Conservation (phyloP, 2,329 filamentous ascomycete genomes). For the Venturia pyrina region DNA sequence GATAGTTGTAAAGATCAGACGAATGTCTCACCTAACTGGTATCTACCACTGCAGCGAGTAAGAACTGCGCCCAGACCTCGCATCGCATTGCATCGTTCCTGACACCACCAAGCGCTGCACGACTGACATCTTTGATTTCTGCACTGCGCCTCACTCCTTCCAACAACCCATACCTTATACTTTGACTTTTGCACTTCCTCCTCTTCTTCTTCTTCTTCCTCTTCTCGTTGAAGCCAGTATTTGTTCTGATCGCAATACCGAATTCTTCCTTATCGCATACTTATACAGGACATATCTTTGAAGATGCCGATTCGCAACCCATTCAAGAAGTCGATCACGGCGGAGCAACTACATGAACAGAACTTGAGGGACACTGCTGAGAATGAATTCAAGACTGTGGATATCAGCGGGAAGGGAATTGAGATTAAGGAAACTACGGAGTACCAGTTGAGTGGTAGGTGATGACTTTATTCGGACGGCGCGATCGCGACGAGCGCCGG, state of each 20-base stretch:
- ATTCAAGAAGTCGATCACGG: conserved; percentile 7
- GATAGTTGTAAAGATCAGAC: not conserved
- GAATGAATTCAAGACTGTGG: conserved; percentile 23
- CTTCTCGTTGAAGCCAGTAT: not conserved
- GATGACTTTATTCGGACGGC: not conserved
- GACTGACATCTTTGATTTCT: not conserved
- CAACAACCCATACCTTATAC: not conserved
- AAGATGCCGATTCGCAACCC: conserved; percentile 10
- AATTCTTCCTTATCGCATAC: not conserved
- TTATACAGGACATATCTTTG: not conserved
- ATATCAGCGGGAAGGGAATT: conserved; percentile 30
- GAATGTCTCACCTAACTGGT: not conserved
- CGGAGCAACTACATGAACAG: conserved; percentile 19
- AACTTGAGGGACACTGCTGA: conserved; percentile 21
- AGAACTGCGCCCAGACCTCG: not conserved
- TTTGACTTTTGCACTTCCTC: not conserved
- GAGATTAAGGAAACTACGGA: conserved; percentile 37
- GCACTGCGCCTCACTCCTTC: not conserved
- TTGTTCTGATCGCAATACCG: not conserved
- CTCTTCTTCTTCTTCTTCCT: no score
- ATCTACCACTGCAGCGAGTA: not conserved
- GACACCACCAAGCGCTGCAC: not conserved
- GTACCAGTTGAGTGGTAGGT: conserved; percentile 43
- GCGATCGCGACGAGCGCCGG: not conserved
- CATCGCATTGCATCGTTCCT: not conserved